Base-by-base conservation (phyloP, 768 basidiomycete genomes). In the Boletus sensibilis region DNA sequence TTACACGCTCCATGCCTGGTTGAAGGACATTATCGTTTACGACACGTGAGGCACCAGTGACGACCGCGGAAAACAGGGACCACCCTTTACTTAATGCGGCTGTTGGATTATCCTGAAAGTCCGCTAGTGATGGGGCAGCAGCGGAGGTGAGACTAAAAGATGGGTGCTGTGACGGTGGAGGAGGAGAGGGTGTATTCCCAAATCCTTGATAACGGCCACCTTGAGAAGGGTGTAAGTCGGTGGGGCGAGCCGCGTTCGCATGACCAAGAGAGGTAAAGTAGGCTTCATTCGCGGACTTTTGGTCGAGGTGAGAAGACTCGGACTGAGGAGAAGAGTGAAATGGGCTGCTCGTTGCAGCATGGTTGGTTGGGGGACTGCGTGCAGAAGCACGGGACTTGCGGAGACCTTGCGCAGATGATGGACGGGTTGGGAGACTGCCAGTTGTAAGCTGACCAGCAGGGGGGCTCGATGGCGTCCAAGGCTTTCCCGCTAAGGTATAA, bases 141-240 rank as follows among this genome's bases (percentile, higher is more conserved):
- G 86, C 83, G 29, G 92, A 94, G 4, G 92, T 92, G 40, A 91
- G 76, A 6, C 80, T 77, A 64, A 79, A 86, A 2, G 90, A 83
- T 2, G 92, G 87, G 70, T 90, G 81, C 50, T 82, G 77, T 25
- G 79, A 74, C 11, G 63, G 73, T 5, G 75, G 63, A 6, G 81
- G 73, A 13, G 88, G 84, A 1, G 82, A 72, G n/a, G 92, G 88
- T 0, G 92, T 88, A 63, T 76, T 94, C 10, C 95, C 93, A 70
- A 99, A 99, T 11, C 97, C 95, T 56, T 85, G 83, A 73, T 98
- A 99, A 50, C 85, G 84, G 29, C 96, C 96, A 49, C 94, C 96
- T 74, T 97, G 94, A 5, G 89, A 92, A 12, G 96, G 96, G 1
- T 93, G 93, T 13, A 98, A 74, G 69, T 95, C 79, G 4, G 78